phyloP scores from a whole-genome alignment of 306 rosid genomes.

The Boehmeria nivea region DNA sequence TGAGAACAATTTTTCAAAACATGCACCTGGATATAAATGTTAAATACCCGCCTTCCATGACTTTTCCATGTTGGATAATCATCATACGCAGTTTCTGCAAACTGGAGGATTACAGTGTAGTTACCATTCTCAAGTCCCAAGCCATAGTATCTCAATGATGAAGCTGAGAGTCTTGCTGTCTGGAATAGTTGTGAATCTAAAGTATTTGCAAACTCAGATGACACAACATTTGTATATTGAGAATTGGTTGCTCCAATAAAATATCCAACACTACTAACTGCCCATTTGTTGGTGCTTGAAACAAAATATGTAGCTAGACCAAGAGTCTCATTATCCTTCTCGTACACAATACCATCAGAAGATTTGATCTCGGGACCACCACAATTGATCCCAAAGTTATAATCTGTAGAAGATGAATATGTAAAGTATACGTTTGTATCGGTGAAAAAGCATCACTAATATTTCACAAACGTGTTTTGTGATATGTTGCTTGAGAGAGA shows the following conservation, averaged over 20 bases:
- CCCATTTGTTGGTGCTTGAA: conserved; percentile 55
- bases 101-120: conserved; percentile 62
- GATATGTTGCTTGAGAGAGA: too few relatives aligned
- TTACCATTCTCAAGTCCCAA: conserved; percentile 63
- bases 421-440: too few relatives aligned
- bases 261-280: conserved; percentile 62
- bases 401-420: conserved; percentile 55
- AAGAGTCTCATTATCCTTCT: conserved; percentile 47
- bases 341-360: conserved; percentile 29
- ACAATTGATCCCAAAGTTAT: conserved; percentile 54
- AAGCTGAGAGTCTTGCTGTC: conserved; percentile 66
- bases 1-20: too few relatives aligned
- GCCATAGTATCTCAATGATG: conserved; percentile 77
- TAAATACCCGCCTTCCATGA: conserved; percentile 62
- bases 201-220: conserved; percentile 41
- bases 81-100: conserved; percentile 43
- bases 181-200: conserved; percentile 50
- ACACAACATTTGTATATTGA: conserved; percentile 20
- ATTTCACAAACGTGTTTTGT: too few relatives aligned
- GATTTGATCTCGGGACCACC: conserved; percentile 51
- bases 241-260: conserved; percentile 25
- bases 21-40: conserved; percentile 66
- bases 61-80: conserved; percentile 48
- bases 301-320: conserved; percentile 68
- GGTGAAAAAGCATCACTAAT: too few relatives aligned